Base-by-base conservation (phyloP, 768 basidiomycete species). In the Russula dissimulans region DNA sequence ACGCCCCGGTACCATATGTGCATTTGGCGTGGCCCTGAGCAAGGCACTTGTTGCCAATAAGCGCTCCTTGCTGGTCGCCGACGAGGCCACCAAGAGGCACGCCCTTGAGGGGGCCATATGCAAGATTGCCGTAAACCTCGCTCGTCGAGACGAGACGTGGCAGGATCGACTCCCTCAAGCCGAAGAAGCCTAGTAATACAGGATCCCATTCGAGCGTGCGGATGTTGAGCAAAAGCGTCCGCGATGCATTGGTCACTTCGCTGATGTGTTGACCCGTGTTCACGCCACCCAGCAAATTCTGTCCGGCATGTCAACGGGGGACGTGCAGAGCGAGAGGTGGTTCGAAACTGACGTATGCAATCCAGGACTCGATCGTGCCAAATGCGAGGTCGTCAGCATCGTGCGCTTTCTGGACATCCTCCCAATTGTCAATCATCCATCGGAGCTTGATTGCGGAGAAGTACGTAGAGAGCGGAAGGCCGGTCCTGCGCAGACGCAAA, bases 31-130 rank as follows among this genome's bases (percentile, higher is more conserved):
- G 89, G 17, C 95, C 95, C 65, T 82, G 78, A n/a, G 69, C 77
- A 56, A 99, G 72, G 69, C 97, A 98, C 72, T 97, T 97, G 77
- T 99, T 97, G 0, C 95, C 97, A 53, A 97, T 84, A 26, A 99
- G 76, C 26, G 95, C 95, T 5, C 89, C 97, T 71, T 99, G 97
- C 75, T 99, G 97, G 70, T 99, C 97, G n/a, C 97, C 97, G 8
- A 95, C 85, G 49, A 98, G 82, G 22, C 95, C 95, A 41, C 86
- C 94, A 55, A 99, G 91, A 9, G 87, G 87, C 11, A 93, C 78
- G 43, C 89, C 91, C 65, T 78, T 76, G 62, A 92, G 76, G 3
- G 84, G 68, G 2, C 91, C 89, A 36, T 76, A 75, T 8, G 79
- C 74, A 58, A 97, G 80, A 29, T 81, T 74, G 43, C 95, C 97